phyloP scores from a whole-genome alignment of 106 monocot species.

The Dendrobium chrysotoxum region DNA sequence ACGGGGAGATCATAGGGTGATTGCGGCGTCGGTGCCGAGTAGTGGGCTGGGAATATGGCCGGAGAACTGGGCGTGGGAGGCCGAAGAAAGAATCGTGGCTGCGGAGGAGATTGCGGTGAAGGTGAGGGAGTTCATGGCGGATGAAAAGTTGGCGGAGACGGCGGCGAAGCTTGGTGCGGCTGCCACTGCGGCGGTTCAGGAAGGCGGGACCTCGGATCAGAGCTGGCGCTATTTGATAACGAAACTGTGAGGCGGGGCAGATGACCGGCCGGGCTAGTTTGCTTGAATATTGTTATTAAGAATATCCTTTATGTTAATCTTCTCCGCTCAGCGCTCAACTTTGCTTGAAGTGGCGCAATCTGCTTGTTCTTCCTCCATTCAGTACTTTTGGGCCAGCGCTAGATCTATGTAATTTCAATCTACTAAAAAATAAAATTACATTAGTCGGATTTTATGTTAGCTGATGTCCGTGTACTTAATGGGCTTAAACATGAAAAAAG shows the following conservation, averaged over 20 bases:
- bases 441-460: too few species aligned
- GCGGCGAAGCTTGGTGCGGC: conserved; percentile 16
- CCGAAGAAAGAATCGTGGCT: conserved; percentile 23
- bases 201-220: conserved; percentile 26
- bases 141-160: conserved; percentile 3
- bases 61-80: conserved; percentile 49
- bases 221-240: not conserved
- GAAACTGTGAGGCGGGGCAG: not conserved
- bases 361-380: too few species aligned
- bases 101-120: conserved; percentile 29
- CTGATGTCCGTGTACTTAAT: too few species aligned
- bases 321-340: too few species aligned
- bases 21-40: conserved; percentile 28
- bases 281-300: too few species aligned
- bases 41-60: conserved; percentile 46
- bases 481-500: too few species aligned
- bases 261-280: too few species aligned
- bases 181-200: conserved; percentile 11
- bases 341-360: too few species aligned
- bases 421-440: too few species aligned
- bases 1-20: conserved; percentile 47
- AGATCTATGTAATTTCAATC: too few species aligned
- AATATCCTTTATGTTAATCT: too few species aligned
- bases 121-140: conserved; percentile 37
- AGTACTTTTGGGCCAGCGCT: too few species aligned